Evolutionary conservation across 1,284 basidiomycete genomes (phyloP).

Genomic region (Neolentinus lepideus): DNA sequence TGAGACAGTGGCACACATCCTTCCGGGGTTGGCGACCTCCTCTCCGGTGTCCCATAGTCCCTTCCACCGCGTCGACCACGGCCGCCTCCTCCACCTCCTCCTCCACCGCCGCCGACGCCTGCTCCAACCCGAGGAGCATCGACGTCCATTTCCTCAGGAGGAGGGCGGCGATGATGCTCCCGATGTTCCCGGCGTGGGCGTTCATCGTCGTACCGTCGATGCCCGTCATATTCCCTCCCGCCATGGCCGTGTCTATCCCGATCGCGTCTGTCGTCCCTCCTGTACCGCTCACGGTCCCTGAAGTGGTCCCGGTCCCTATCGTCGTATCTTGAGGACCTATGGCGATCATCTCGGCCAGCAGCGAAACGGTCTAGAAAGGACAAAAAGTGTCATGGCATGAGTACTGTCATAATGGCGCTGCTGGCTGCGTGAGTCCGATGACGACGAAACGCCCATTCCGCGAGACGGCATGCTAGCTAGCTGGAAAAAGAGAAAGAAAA

Average conservation of each 20-base stretch:
- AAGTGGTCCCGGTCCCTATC: constrained; percentile 40
- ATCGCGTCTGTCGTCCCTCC: constrained; percentile 14
- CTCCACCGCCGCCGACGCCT: constrained; percentile 6
- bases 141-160: constrained; percentile 29
- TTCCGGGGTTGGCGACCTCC: constrained; percentile 88
- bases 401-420: constrained; percentile 15
- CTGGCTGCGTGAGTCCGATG: constrained; percentile 19
- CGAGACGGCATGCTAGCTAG: constrained; percentile 46
- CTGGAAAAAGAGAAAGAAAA: constrained; percentile 32
- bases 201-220: constrained; percentile 33
- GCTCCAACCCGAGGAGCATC: constrained; percentile 21
- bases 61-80: constrained; percentile 24
- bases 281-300: constrained; percentile 27
- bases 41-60: constrained; percentile 43
- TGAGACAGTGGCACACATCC: constrained; percentile 80
- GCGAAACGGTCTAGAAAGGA: constrained; percentile 35
- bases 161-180: constrained; percentile 17
- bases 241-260: constrained; percentile 19
- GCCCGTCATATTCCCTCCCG: constrained; percentile 31
- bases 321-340: constrained; percentile 47
- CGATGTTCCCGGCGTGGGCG: background rate
- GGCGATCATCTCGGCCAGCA: constrained; percentile 45
- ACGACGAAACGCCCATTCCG: constrained; percentile 1
- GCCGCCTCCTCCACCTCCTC: constrained; percentile 22
- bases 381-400: constrained; percentile 18